Evolutionary conservation across 176 grass and related monocot genomes (phyloP), one percentile per base, ranked within the genome.

Genomic region (Avena eriantha): DNA sequence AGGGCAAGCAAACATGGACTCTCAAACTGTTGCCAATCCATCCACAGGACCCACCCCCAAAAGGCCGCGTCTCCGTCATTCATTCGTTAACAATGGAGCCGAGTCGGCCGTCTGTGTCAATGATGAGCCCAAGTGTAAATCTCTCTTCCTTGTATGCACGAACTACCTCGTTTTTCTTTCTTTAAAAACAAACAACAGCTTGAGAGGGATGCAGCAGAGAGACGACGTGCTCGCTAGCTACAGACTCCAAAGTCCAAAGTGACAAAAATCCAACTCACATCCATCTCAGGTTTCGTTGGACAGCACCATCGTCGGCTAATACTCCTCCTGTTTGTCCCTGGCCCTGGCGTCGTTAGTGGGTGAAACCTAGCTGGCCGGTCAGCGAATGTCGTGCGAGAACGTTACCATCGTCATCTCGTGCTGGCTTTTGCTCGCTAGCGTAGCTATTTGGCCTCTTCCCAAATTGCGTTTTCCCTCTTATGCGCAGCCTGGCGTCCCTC

Each of bases 121-220:
- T 66, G 72, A 47, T 63, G 49, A 84, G 76, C 9, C 68, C 49
- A n/a, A 76, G 76, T 29, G 1, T 51, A 91, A 87, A 84, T 87
- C 49, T 83, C 69, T 58, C n/a, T 29, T 61, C 60, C 14, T 15
- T 69, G 57, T 19, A 14, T 66, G 85, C 49, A 58, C 68, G 29
- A 76, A 29, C 29, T 29, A 58, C n/a, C 61, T 58, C 1, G 7
- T 26, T 21, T n/a, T 33, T 35, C 71, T 87, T 87, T 76, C 80
- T 90, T 88, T 70, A 85, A 76, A 60, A 64, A 13, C 59, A 89
- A 76, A 83, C 77, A 76, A 41, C 16, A 53, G 73, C 17, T 7
- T 11, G n/a, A 31, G 77, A 29, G 56, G 1, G 26, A 53, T 3
- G 64, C 14, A 19, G 39, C 70, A 61, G 72, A 12, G 59, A 19